Conservation (phyloP, 345 rosid genomes). For the Litchi chinensis region DNA sequence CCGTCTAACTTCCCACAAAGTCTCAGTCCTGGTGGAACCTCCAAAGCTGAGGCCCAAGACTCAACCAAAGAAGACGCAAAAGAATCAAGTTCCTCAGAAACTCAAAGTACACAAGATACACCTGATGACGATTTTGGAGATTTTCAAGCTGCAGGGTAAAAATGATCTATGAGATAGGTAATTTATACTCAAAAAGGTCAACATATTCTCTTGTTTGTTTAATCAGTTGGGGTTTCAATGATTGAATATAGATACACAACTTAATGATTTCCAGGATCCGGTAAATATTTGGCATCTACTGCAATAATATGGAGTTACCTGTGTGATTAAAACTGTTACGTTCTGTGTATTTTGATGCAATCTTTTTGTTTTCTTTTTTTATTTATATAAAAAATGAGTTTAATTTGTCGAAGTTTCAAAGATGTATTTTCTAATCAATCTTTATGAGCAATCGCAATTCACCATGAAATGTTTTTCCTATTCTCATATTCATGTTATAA, state of each 20-base stretch:
- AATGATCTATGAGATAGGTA: conserved; percentile 7
- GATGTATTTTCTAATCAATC: background rate
- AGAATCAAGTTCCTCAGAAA: conserved; percentile 32
- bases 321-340: background rate
- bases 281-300: conserved; percentile 18
- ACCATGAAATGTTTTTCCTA: background rate
- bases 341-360: too few species aligned
- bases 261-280: background rate
- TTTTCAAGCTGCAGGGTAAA: conserved; percentile 84
- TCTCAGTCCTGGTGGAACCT: conserved; percentile 33
- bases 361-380: too few species aligned
- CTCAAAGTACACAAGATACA: conserved; percentile 43
- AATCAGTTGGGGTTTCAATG: conserved; percentile 11
- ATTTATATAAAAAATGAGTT: background rate
- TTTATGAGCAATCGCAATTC: background rate
- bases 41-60: conserved; percentile 26
- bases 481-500: background rate
- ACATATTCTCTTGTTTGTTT: background rate
- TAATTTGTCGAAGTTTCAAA: background rate
- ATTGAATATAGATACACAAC: background rate
- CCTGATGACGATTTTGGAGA: conserved; percentile 96
- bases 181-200: background rate
- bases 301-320: background rate
- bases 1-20: conserved; percentile 40
- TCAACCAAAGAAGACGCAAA: conserved; percentile 32